phyloP scores from a whole-genome alignment of 805 yeast genomes.

The Cyberlindnera japonica region DNA sequence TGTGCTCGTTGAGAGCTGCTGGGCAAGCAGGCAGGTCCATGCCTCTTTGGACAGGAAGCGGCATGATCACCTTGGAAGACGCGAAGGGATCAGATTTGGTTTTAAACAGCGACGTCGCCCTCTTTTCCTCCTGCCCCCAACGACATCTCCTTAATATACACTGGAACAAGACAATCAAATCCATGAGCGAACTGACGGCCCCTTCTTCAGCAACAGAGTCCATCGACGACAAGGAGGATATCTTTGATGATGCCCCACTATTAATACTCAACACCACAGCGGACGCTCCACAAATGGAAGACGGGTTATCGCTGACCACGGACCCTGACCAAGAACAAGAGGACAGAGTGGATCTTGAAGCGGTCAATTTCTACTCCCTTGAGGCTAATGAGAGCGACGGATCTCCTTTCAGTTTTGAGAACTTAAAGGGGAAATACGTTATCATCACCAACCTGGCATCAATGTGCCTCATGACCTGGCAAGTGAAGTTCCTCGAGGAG shows the following conservation, averaged over 20 bases:
- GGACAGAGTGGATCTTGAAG: conserved; percentile 1
- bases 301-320: background rate
- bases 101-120: no score
- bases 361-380: conserved; percentile 54
- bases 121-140: no score
- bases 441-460: conserved; percentile 86
- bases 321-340: background rate
- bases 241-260: background rate
- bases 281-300: background rate
- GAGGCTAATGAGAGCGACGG: conserved; percentile 57
- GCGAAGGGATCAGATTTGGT: no score
- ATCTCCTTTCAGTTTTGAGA: conserved; percentile 51
- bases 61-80: no score
- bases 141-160: no score
- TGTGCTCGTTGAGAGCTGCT: no score
- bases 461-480: conserved; percentile 76
- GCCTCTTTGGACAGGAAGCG: no score
- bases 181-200: no score
- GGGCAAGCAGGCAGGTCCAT: no score
- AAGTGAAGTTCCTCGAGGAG: conserved; percentile 67
- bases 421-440: conserved; percentile 75
- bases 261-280: background rate
- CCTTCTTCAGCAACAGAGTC: background rate
- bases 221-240: background rate
- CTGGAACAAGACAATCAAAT: no score